These are phyloP conservation scores for Exophiala calicioides DNA, from an alignment of 2,329 filamentous ascomycete genomes.

Conservation along the genomic window DNA sequence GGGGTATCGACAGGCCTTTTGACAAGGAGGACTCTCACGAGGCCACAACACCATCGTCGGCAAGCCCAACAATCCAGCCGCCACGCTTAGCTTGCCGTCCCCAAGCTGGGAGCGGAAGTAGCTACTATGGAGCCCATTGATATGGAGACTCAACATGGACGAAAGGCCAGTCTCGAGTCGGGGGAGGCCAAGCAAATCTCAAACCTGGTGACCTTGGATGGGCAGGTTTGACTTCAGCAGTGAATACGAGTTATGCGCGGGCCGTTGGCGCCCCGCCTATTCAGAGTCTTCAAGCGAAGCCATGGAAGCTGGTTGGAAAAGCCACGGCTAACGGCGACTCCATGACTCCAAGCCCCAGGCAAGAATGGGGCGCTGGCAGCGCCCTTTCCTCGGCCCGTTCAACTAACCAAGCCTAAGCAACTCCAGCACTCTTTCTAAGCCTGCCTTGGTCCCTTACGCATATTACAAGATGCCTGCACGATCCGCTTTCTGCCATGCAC, in stretches of 20 bases:
- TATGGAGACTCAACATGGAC: slow-evolving; percentile 8
- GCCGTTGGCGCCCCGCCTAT: slow-evolving; percentile 16
- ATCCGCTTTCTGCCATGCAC: slow-evolving; percentile 17
- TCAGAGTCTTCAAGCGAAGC: slow-evolving; percentile 3
- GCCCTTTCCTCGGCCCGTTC: slow-evolving; percentile 4
- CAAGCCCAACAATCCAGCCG: slow-evolving; percentile 11
- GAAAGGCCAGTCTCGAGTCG: no score
- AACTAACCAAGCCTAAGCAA: slow-evolving; percentile 15
- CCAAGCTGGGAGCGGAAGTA: slow-evolving; percentile 20
- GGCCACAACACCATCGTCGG: slow-evolving; percentile 5
- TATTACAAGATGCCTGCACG: slow-evolving; percentile 22
- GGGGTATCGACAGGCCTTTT: slow-evolving; percentile 1
- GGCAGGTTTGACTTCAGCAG: slow-evolving; percentile 8
- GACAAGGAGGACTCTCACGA: slow-evolving; percentile 7
- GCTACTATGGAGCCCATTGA: slow-evolving; percentile 12
- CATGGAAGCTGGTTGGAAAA: slow-evolving; percentile 1
- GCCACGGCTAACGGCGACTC: no score
- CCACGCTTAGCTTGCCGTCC: slow-evolving; percentile 10
- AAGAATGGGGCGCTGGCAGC: no score
- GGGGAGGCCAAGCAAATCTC: not conserved
- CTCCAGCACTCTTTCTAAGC: no score
- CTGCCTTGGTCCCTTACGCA: slow-evolving; percentile 3
- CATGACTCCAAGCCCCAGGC: no score
- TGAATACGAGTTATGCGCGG: slow-evolving; percentile 24
- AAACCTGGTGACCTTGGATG: not conserved